Evolutionary conservation across 2,329 filamentous ascomycete species (phyloP).

Genomic region (Hymenoscyphus salicellus): DNA sequence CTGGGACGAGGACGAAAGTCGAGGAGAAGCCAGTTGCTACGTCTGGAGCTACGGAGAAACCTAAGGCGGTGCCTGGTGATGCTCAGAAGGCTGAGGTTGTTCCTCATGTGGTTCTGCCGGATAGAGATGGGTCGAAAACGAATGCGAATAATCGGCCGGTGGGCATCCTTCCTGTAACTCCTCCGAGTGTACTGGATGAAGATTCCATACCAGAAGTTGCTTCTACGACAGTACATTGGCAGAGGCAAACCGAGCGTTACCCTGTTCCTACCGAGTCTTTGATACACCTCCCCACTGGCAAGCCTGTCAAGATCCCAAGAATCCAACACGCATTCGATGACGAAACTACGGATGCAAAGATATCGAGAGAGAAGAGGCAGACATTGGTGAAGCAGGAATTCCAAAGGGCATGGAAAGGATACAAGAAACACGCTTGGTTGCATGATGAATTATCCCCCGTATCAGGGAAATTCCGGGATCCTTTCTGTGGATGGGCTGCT

Average conservation of each 20-base stretch:
- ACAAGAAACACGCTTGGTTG: slow-evolving; percentile 74
- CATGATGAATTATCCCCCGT: slow-evolving; percentile 84
- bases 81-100: slow-evolving; percentile 10
- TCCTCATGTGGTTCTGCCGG: slow-evolving; percentile 29
- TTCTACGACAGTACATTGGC: slow-evolving; percentile 61
- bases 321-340: slow-evolving; percentile 72
- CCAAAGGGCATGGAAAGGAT: slow-evolving; percentile 76
- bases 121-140: slow-evolving; percentile 23
- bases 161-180: slow-evolving; percentile 30
- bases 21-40: neutral
- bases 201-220: slow-evolving; percentile 21
- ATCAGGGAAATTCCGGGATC: slow-evolving; percentile 64
- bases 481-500: slow-evolving; percentile 89
- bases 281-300: slow-evolving; percentile 71
- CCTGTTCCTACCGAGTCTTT: slow-evolving; percentile 69
- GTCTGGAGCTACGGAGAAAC: neutral
- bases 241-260: slow-evolving; percentile 70
- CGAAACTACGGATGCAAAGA: slow-evolving; percentile 59
- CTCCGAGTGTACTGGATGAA: slow-evolving; percentile 28
- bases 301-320: slow-evolving; percentile 66
- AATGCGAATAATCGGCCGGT: slow-evolving; percentile 13
- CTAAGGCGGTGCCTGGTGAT: slow-evolving; percentile 3
- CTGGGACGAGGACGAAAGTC: slow-evolving; percentile 3
- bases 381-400: slow-evolving; percentile 70
- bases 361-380: slow-evolving; percentile 62